Base-by-base conservation (phyloP, 176 grass and related monocot genomes). In the Carex scoparia region DNA sequence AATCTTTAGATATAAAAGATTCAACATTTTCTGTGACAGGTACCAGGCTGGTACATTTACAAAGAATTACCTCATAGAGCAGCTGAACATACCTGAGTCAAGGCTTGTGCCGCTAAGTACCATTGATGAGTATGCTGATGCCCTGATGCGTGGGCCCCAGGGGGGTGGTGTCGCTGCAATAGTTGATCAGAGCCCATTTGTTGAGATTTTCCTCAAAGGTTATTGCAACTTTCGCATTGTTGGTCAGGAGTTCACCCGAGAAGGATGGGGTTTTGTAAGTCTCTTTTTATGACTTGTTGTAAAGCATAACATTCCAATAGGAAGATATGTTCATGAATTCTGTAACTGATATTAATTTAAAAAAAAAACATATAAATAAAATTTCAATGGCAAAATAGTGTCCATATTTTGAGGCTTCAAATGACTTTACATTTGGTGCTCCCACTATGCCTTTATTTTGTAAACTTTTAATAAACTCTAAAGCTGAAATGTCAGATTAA, bases 221-320 rank as follows among this genome's bases (percentile, higher is more conserved):
- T 69, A 98, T 74, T 98, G 95, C 86, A 89, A 90, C 15, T 98
- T 93, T 90, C 82, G 88, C 49, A 85, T 86, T 46, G 95, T 94
- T 10, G 95, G 93, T 1, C 90, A 93, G 77, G 86, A 90, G 30
- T 98, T 98, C 81, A 94, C 95, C 7, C 85, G 72, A 65, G 93
- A 93, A 69, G 95, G 95, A 84, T 98, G 95, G 95, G 95, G 95
- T 73, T 98, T 98, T 83, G 95, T 98, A 94, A 65, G 95, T 98
- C 75, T 40, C 51, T 46, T 19, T 4, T 65, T 8, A 8, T 12
- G 6, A 5, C 4, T 44, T 44, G 7, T 44, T 44, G 42, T 5
- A 44, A 44, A 44, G 42, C 7, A 44, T 44, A 44, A 7, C 0
- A 7, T 44, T 44, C 42, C 1, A 44, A 44, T 44, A 1, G 4